Base-by-base conservation (phyloP, 306 rosid genomes). In the Boehmeria nivea region DNA sequence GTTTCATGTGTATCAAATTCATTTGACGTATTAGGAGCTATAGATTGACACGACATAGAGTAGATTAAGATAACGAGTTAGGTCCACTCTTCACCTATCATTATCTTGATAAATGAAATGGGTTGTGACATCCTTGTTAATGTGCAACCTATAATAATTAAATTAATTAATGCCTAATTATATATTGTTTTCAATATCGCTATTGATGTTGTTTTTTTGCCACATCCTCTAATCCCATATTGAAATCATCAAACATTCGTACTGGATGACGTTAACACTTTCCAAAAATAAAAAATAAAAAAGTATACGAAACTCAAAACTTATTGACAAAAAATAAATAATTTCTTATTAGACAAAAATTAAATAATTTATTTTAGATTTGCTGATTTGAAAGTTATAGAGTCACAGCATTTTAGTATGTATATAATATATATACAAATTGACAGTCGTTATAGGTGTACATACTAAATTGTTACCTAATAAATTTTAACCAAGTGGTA, bases 11-110 rank as follows among this genome's bases (percentile, higher is more conserved):
- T 47, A 1, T 1, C 14, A 9, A 47, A 48, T 48, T 48, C 17
- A 13, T 23, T 20, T 21, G 16, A 6, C 34, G 18, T 22, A 48
- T 23, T 21, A 23, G 3, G 22, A 18, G 8, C 10, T 48, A 26
- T 22, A 27, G 57, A 26, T 51, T 27, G 57, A 51, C 15, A 45
- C 21, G 15, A 4, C 51, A 17, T 6, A 15, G 12, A 16, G 10
- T n/a, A 11, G 12, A 7, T 25, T 27, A 27, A 51, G 40, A 51
- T 51, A 51, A 51, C 3, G 57, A 2, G 21, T 51, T 51, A 15
- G 23, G 40, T 51, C 57, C 23, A 15, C 57, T 25, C 57, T 27
- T 51, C 22, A 51, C 40, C 57, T 27, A 28, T 51, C 10, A 18
- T 18, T 25, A 10, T 51, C 57, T 27, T 53, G 13, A 53, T 53